Base-by-base conservation (phyloP, 805 yeast genomes). In the Candida patagonica region DNA sequence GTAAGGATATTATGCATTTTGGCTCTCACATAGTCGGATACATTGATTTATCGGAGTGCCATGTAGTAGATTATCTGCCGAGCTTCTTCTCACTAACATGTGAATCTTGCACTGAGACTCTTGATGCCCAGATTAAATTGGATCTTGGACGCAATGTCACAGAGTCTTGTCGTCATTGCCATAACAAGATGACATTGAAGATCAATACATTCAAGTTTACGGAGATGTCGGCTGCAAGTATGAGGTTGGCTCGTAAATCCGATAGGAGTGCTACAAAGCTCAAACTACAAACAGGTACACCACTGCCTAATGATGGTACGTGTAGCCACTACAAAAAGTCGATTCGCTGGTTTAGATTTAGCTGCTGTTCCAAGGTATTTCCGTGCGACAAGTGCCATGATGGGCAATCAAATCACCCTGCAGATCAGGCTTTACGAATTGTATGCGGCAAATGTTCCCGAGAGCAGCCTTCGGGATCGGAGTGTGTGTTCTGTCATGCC, bases 331-430 rank as follows among this genome's bases (percentile, higher is more conserved):
- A 66, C 50, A 55, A 55, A 31, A 61, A 62, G 38, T 65, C 69
- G 5, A 52, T 49, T 22, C 49, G 70, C 20, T 65, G 70, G 70
- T 64, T 65, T 46, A 46, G 70, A 30, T 65, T 65, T 50, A 49
- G 63, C 23, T 65, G 70, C 53, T 65, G 70, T 41, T 51, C 54
- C 35, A 54, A 62, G 33, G 68, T 65, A 6, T 65, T 58, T 39
- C 61, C 70, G 2, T 65, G 70, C 32, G 70, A 66, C 40, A 45
- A 52, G 34, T 65, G 70, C 44, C 70, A 65, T 37, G 66, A 65
- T 38, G 57, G 45, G 23, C 57, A 58, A 20, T 46, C 56, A 35
- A 56, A 55, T 24, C 70, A 65, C 44, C 46, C 52, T 1, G 46
- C 49, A 16, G 69, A 65, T 37, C 57, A 55, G 21, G 67, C 67